These are phyloP conservation scores for Aphanomyces stellatus DNA, from an alignment of 352 stramenopile genomes.

Conservation along the genomic window DNA sequence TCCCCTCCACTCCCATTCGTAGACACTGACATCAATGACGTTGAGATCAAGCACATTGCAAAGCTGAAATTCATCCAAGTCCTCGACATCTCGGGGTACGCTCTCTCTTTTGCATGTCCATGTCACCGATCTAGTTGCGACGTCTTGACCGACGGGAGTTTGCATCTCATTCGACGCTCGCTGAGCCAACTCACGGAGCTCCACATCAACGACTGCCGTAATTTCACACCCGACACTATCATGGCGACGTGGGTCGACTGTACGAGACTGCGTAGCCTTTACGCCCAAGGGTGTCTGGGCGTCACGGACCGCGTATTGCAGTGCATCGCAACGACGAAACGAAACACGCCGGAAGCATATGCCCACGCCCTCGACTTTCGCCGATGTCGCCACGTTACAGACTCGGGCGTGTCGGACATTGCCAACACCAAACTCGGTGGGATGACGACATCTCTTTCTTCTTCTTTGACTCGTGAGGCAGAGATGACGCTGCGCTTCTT, in stretches of 20 bases:
- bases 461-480: not conserved
- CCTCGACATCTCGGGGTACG: constrained; percentile 27
- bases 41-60: constrained; percentile 18
- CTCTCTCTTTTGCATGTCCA: not conserved
- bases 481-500: constrained; percentile 29
- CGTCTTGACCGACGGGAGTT: constrained; percentile 42
- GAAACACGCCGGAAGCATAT: constrained; percentile 21
- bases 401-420: constrained; percentile 46
- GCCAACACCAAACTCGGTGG: constrained; percentile 28
- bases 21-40: constrained; percentile 24
- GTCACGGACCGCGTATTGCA: constrained; percentile 51
- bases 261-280: constrained; percentile 36
- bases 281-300: constrained; percentile 31
- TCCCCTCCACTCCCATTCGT: too few species aligned
- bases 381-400: constrained; percentile 55
- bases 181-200: constrained; percentile 41
- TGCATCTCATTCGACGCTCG: constrained; percentile 35
- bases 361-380: constrained; percentile 40
- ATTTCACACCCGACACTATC: constrained; percentile 43
- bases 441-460: not conserved
- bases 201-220: constrained; percentile 46
- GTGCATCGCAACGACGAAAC: constrained; percentile 42
- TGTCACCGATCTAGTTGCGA: constrained; percentile 26
- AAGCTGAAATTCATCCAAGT: constrained; percentile 21
- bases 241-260: constrained; percentile 52